Conservation (phyloP, 345 rosid species). For the Citrus sinensis region DNA sequence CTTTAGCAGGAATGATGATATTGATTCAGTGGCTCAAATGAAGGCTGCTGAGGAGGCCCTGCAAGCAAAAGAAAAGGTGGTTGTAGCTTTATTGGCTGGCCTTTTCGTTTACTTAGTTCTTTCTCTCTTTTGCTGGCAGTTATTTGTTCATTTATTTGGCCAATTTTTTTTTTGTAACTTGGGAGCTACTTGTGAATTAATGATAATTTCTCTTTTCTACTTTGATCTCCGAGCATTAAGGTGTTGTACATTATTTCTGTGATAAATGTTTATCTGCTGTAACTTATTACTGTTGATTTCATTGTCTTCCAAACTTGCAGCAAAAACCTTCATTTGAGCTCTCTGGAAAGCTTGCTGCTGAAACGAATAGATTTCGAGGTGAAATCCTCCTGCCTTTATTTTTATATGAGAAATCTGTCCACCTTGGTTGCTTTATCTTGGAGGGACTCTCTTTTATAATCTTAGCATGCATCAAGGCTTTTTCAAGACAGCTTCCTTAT, state of each 20-base stretch:
- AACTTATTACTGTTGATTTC: slow-evolving; percentile 7
- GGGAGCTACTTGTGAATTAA: background rate
- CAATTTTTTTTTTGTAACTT: slow-evolving; percentile 7
- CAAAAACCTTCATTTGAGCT: slow-evolving; percentile 88
- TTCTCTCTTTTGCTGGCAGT: background rate
- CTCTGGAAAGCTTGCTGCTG: slow-evolving; percentile 97
- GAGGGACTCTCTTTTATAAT: background rate
- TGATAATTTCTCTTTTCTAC: background rate
- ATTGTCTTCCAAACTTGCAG: slow-evolving; percentile 40
- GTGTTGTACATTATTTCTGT: background rate
- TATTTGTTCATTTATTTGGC: slow-evolving; percentile 3
- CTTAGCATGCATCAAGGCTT: background rate
- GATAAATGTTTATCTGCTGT: background rate
- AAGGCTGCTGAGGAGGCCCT: slow-evolving; percentile 86
- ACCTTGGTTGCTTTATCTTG: background rate
- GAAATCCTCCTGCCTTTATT: slow-evolving; percentile 10
- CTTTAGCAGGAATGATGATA: slow-evolving; percentile 52
- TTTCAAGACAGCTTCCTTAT: background rate
- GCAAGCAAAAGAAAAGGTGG: slow-evolving; percentile 77
- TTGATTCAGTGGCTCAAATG: slow-evolving; percentile 77
- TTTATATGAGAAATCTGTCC: background rate
- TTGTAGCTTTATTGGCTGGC: background rate
- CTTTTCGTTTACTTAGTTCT: background rate
- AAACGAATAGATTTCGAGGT: slow-evolving; percentile 93
- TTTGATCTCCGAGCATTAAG: background rate